Evolutionary conservation across 2,329 filamentous ascomycete species (phyloP).

Genomic region (Pleurostoma richardsiae): DNA sequence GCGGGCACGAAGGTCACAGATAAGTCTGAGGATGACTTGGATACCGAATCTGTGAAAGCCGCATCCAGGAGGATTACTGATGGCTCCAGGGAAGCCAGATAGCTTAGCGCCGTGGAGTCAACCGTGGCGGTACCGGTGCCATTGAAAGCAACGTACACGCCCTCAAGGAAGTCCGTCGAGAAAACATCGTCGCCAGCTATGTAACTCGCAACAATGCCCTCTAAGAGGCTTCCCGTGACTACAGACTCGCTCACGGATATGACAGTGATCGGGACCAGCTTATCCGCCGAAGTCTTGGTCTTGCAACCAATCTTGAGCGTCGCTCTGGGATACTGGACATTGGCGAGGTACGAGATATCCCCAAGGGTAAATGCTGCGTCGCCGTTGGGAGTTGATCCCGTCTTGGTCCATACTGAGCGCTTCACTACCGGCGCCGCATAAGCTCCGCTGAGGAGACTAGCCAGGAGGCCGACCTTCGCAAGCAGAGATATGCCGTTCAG

Average conservation of each 20-base stretch:
- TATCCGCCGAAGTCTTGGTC: constrained; percentile 1
- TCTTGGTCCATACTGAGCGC: constrained; percentile 10
- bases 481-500: too few relatives aligned
- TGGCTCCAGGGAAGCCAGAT: constrained; percentile 10
- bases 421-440: constrained; percentile 1
- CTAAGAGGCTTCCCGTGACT: constrained; percentile 20
- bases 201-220: constrained; percentile 22
- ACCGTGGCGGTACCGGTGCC: constrained; percentile 14
- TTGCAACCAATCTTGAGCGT: constrained; percentile 8
- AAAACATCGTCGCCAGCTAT: constrained; percentile 28
- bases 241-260: constrained; percentile 20
- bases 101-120: constrained; percentile 11
- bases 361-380: constrained; percentile 27
- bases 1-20: constrained; percentile 6
- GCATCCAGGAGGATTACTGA: constrained; percentile 11
- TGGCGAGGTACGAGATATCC: constrained; percentile 27
- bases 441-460: too few relatives aligned
- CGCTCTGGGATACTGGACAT: constrained; percentile 22
- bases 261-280: constrained; percentile 16
- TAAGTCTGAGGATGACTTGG: constrained; percentile 4
- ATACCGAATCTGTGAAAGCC: constrained; percentile 5
- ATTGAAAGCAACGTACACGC: constrained; percentile 21
- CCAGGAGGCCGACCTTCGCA: too few relatives aligned
- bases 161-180: constrained; percentile 25
- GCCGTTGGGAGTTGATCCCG: constrained; percentile 16